A percentile compares a stretch with the other conserved stretches of the same genome.
These are phyloP conservation scores for Dothistroma pini DNA, from an alignment of 2,329 filamentous ascomycete species.

Conservation along the genomic window DNA sequence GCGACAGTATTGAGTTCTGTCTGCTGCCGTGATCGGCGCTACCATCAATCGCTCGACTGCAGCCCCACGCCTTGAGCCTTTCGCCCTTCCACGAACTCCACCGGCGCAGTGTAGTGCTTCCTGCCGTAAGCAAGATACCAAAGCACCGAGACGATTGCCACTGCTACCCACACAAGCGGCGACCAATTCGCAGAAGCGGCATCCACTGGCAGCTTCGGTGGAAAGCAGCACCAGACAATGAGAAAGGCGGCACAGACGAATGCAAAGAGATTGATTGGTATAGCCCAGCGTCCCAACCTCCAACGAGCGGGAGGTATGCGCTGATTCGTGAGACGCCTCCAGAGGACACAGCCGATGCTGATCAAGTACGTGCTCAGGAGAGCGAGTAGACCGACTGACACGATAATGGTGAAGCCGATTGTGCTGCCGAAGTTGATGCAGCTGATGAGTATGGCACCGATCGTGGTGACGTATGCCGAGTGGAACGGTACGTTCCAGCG, in stretches of 20 bases:
- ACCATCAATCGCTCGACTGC: no score
- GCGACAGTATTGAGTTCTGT: no score
- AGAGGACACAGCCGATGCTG: slow-evolving; percentile 13
- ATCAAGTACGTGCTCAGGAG: slow-evolving; percentile 12
- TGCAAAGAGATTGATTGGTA: neutral
- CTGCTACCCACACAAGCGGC: neutral
- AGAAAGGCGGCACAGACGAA: neutral
- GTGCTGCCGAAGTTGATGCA: slow-evolving; percentile 3
- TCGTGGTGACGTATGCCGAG: neutral
- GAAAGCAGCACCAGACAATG: slow-evolving; percentile 6
- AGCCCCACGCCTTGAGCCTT: neutral
- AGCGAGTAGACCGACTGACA: neutral
- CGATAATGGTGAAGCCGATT: neutral
- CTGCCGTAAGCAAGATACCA: neutral
- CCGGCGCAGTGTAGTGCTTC: slow-evolving; percentile 2
- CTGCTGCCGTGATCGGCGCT: no score
- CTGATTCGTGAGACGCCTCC: slow-evolving; percentile 7
- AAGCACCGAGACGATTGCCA: neutral
- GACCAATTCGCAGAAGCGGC: neutral
- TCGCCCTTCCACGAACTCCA: slow-evolving; percentile 7
- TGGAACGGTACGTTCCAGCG: neutral
- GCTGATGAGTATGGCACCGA: neutral
- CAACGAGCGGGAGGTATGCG: slow-evolving; percentile 14
- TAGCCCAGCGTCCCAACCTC: slow-evolving; percentile 5
- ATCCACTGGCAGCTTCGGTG: neutral